phyloP scores from a whole-genome alignment of 306 rosid species.

The Albizia julibrissin region DNA sequence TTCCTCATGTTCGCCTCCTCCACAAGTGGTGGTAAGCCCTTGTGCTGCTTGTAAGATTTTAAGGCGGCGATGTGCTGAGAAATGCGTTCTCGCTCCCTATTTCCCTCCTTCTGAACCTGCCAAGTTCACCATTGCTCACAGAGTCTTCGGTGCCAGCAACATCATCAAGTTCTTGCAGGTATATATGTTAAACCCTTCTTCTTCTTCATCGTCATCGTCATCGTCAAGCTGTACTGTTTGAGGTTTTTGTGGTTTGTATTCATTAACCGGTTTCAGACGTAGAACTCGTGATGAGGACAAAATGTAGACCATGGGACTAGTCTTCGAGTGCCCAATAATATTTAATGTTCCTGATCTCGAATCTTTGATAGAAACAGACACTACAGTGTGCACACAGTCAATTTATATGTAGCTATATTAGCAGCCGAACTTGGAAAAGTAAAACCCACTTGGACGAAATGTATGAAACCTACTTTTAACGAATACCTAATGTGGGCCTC shows the following conservation, averaged over 20 bases:
- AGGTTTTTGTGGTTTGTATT: background rate
- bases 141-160: slow-evolving; percentile 96
- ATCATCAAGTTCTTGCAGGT: slow-evolving; percentile 95
- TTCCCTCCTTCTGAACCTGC: slow-evolving; percentile 92
- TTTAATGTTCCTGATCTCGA: background rate
- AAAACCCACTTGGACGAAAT: background rate
- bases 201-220: background rate
- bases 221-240: background rate
- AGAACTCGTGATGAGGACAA: background rate
- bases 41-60: slow-evolving; percentile 95
- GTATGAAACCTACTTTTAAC: slow-evolving; percentile 27
- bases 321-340: slow-evolving; percentile 28
- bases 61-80: slow-evolving; percentile 80
- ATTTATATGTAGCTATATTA: background rate
- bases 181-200: background rate
- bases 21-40: slow-evolving; percentile 61
- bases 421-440: slow-evolving; percentile 23
- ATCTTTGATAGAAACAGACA: background rate
- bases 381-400: background rate
- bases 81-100: slow-evolving; percentile 89
- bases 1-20: slow-evolving; percentile 37
- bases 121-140: slow-evolving; percentile 92
- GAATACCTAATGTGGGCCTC: slow-evolving; percentile 40
- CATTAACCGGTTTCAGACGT: background rate
- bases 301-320: slow-evolving; percentile 2